phyloP scores from a whole-genome alignment of 495 filamentous ascomycete species.

The Annulohypoxylon stygium region DNA sequence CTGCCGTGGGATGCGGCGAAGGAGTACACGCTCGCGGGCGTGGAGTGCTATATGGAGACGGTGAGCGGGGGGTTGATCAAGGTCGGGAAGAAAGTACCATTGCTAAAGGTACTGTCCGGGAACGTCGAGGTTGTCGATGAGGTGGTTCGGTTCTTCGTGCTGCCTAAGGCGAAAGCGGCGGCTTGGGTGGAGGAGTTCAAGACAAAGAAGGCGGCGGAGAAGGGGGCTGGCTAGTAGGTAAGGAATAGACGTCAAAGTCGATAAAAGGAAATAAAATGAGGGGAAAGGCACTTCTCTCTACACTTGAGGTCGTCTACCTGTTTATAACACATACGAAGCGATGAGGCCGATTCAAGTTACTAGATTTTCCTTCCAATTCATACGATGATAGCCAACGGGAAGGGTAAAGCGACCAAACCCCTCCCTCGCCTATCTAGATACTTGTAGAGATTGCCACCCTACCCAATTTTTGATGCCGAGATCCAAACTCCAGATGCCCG shows the following conservation, averaged over 20 bases:
- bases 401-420: conserved; percentile 8
- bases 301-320: not conserved
- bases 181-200: conserved; percentile 90
- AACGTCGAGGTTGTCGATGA: conserved; percentile 91
- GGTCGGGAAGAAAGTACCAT: conserved; percentile 83
- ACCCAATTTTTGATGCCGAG: conserved; percentile 16
- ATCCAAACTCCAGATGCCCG: conserved; percentile 21
- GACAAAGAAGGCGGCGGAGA: conserved; percentile 67
- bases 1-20: conserved; percentile 82
- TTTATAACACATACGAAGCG: not conserved
- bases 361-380: conserved; percentile 15
- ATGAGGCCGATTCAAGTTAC: not conserved
- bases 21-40: conserved; percentile 72
- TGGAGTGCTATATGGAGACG: conserved; percentile 96
- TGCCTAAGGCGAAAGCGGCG: conserved; percentile 75
- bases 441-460: conserved; percentile 28
- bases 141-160: conserved; percentile 80
- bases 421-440: conserved; percentile 23
- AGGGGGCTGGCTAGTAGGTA: conserved; percentile 29
- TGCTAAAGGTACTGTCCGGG: conserved; percentile 81
- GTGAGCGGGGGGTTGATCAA: conserved; percentile 83
- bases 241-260: not conserved
- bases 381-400: not conserved
- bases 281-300: not conserved
- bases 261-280: conserved; percentile 20